phyloP scores from a whole-genome alignment of 2,329 filamentous ascomycete species.

The Curvularia lunata region DNA sequence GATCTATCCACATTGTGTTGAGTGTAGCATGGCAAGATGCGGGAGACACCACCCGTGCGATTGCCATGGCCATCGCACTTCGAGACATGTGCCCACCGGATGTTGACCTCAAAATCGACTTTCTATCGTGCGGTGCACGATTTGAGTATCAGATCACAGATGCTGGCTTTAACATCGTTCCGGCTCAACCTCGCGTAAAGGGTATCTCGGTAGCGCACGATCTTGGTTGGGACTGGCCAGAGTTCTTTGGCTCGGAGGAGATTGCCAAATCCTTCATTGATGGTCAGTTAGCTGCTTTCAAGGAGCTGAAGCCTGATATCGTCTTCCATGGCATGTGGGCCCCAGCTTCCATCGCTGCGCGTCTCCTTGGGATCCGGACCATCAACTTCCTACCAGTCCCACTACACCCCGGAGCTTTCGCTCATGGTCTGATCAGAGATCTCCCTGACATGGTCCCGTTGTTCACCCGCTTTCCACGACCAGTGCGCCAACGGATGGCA shows the following conservation, averaged over 20 bases:
- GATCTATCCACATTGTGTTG: conserved; percentile 34
- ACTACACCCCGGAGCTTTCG: conserved; percentile 38
- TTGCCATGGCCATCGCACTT: conserved; percentile 38
- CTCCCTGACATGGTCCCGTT: conserved; percentile 43
- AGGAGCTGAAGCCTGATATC: conserved; percentile 38
- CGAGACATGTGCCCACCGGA: conserved; percentile 37
- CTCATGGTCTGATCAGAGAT: conserved; percentile 41
- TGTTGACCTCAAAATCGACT: conserved; percentile 36
- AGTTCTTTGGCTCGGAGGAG: conserved; percentile 43
- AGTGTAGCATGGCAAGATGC: conserved; percentile 45
- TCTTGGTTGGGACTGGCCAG: conserved; percentile 44
- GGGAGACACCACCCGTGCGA: conserved; percentile 42
- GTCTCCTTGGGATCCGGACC: conserved; percentile 39
- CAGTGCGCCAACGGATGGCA: conserved; percentile 34
- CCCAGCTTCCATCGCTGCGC: conserved; percentile 40
- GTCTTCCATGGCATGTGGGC: conserved; percentile 47
- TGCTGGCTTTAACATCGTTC: conserved; percentile 42
- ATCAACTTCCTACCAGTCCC: conserved; percentile 44
- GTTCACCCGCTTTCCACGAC: conserved; percentile 40
- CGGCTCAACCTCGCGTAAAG: conserved; percentile 39
- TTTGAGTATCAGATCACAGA: conserved; percentile 42
- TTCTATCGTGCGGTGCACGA: conserved; percentile 39
- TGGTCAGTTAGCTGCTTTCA: conserved; percentile 39
- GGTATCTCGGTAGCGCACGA: conserved; percentile 42
- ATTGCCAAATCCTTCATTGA: conserved; percentile 43